Evolutionary conservation across 768 basidiomycete species (phyloP).

Genomic region (Sporobolomyces pararoseus): DNA sequence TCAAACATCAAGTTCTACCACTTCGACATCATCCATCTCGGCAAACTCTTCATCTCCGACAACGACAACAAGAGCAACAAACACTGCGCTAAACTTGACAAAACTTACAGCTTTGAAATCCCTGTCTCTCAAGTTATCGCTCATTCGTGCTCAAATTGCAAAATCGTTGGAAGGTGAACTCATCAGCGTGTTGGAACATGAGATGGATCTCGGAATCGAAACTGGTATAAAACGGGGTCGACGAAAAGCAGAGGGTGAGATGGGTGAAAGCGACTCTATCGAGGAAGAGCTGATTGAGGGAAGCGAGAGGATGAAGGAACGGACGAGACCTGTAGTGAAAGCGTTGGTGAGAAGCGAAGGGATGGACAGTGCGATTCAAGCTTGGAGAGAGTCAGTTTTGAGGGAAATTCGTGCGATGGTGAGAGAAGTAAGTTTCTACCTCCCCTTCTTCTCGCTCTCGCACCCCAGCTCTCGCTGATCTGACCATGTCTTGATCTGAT

Average conservation of each 20-base stretch:
- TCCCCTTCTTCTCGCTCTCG: constrained; percentile 17
- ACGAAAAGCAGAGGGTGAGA: constrained; percentile 42
- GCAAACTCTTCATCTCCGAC: constrained; percentile 8
- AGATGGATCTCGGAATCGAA: constrained; percentile 58
- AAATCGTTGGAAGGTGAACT: constrained; percentile 72
- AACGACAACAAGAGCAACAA: constrained; percentile 7
- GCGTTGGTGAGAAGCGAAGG: constrained; percentile 62
- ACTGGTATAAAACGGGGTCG: constrained; percentile 61
- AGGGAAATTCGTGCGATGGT: constrained; percentile 52
- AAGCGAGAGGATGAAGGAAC: constrained; percentile 40
- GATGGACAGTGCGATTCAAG: constrained; percentile 45
- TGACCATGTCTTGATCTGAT: neutral
- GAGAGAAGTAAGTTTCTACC: constrained; percentile 47
- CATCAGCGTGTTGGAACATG: constrained; percentile 64
- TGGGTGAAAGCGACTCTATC: neutral
- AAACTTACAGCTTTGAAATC: constrained; percentile 68
- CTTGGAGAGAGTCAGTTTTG: constrained; percentile 49
- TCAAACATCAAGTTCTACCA: neutral
- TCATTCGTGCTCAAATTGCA: constrained; percentile 70
- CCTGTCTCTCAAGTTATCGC: constrained; percentile 68
- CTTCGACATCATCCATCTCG: too few species aligned
- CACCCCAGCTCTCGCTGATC: neutral
- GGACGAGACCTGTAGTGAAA: constrained; percentile 65
- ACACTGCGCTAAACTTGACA: constrained; percentile 58
- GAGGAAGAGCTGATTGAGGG: neutral